A percentile compares a stretch with the other conserved stretches of the same genome.
These are phyloP conservation scores for Vigna hirtella DNA, from an alignment of 306 rosid genomes.

Conservation along the genomic window DNA sequence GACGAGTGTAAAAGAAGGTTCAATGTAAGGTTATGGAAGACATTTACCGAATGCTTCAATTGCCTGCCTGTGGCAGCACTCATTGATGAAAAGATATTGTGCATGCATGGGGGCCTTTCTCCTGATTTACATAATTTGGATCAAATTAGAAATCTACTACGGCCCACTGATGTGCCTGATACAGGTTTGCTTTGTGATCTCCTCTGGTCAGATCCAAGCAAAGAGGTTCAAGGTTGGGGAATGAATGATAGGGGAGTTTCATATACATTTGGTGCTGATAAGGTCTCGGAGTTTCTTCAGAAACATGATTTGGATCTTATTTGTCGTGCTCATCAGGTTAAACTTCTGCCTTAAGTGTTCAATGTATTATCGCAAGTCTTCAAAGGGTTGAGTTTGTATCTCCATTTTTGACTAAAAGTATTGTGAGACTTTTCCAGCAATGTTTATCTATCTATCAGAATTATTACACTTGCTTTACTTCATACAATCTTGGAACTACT, in stretches of 20 bases:
- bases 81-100: constrained; percentile 80
- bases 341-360: constrained; percentile 37
- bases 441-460: constrained; percentile 1
- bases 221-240: constrained; percentile 83
- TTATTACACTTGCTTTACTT: constrained; percentile 12
- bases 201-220: constrained; percentile 91
- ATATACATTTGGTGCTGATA: constrained; percentile 85
- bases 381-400: constrained; percentile 38
- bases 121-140: constrained; percentile 76
- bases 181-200: constrained; percentile 93
- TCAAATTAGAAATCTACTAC: constrained; percentile 69
- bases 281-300: constrained; percentile 73
- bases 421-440: constrained; percentile 19
- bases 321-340: constrained; percentile 97
- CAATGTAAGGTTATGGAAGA: constrained; percentile 83
- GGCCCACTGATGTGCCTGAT: constrained; percentile 88
- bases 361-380: constrained; percentile 29
- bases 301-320: constrained; percentile 92
- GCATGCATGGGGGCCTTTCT: constrained; percentile 94
- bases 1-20: constrained; percentile 94
- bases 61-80: constrained; percentile 92
- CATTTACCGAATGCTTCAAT: constrained; percentile 82
- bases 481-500: constrained; percentile 23
- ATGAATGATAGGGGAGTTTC: constrained; percentile 86
- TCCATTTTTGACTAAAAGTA: constrained; percentile 17